Base-by-base conservation (phyloP, 768 basidiomycete species). In the Rhodotorula taiwanensis region DNA sequence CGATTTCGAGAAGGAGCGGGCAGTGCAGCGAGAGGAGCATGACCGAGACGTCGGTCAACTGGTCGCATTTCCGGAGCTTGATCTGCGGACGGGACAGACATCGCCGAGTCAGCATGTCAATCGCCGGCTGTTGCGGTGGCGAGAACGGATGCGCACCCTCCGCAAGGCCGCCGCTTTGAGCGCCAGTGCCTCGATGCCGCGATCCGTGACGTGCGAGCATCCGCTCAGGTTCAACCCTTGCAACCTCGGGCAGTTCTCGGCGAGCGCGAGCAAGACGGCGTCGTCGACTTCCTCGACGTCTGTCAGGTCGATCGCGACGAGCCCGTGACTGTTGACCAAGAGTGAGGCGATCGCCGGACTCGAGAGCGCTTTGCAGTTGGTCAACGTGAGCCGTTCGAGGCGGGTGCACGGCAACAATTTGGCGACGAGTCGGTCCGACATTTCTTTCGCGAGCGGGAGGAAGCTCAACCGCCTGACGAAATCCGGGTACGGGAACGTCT, bases 391-490 rank as follows among this genome's bases (percentile, higher is more conserved):
- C 47, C 94, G 91, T 74, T 97, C 93, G 43, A 99, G 77, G 57
- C 84, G 84, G 67, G 77, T 82, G 49, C 89, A 87, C 33, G 77
- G 73, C 39, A 89, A 87, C 31, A 98, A 80, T 43, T 83, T 83
- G 45, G 82, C 78, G 64, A 97, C 78, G 58, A 89, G 83, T 28
- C 78, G 76, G 76, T 93, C 87, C 31, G 85, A 83, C 72, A 97
- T 82, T 66, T 83, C 81, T 27, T 78, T 74, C 36, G 83, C 83
- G 43, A 97, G 79, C 54, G 81, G 81, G 56, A 86, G 80, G 74
- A 98, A 87, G 75, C 98, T 95, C 73, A 99, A 83, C 50, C 95
- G 85, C 33, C 90, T 86, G 67, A 98, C 85, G 73, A 94, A 90
- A 58, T 80, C 80, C 47, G 88, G 81, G 74, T 98, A 98, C 15